A percentile compares a stretch with the other conserved stretches of the same genome.
Evolutionary conservation across 257 asterid genomes (phyloP).

Genomic region (Cynanchum wilfordii): DNA sequence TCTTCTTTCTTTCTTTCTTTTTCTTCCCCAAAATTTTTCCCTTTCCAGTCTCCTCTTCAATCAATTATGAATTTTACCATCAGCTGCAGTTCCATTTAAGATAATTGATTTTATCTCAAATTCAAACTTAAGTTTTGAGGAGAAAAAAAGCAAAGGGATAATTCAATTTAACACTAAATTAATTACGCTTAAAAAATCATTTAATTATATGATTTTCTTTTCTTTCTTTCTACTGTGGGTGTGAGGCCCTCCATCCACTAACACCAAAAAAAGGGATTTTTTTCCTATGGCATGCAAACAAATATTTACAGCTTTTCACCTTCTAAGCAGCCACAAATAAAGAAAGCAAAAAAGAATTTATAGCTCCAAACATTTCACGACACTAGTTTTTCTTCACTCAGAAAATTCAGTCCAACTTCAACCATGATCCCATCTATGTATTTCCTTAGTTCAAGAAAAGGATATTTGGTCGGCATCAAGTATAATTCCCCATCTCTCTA

Average conservation of each 20-base stretch:
- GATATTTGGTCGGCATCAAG: constrained; percentile 3
- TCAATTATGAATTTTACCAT: too few species aligned
- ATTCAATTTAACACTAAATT: too few species aligned
- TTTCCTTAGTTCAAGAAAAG: not conserved
- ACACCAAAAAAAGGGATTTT: constrained; percentile 33
- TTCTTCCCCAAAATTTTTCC: not conserved
- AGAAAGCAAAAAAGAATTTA: not conserved
- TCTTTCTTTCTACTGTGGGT: constrained; percentile 10
- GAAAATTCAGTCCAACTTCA: not conserved
- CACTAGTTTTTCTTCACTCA: not conserved
- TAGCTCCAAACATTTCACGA: not conserved
- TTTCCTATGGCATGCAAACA: constrained; percentile 42
- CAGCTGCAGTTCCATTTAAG: too few species aligned
- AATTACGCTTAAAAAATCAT: too few species aligned
- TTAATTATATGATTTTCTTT: too few species aligned
- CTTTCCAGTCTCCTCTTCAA: too few species aligned
- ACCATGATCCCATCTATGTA: not conserved
- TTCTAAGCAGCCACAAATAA: not conserved
- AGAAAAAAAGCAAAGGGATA: too few species aligned
- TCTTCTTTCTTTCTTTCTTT: constrained; percentile 17
- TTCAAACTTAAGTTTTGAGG: too few species aligned
- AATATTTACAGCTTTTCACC: constrained; percentile 21
- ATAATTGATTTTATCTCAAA: too few species aligned
- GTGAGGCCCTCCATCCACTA: constrained; percentile 39
- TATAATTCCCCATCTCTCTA: not conserved